phyloP scores from a whole-genome alignment of 2,329 filamentous ascomycete species.

The Pestalotiopsis sp. region DNA sequence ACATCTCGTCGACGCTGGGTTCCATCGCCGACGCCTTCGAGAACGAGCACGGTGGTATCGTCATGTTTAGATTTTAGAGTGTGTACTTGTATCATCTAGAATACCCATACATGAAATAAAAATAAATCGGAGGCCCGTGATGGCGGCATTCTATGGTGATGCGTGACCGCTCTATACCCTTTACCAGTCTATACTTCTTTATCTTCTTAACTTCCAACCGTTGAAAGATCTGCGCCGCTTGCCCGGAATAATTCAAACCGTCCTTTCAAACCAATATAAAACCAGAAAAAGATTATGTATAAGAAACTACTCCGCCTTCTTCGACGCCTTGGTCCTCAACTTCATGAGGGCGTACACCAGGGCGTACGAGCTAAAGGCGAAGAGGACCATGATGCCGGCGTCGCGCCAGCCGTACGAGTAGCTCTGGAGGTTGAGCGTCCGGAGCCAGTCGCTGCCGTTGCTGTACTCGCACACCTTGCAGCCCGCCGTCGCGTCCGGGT shows the following conservation, averaged over 20 bases:
- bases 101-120: neutral
- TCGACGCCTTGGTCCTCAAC: constrained; percentile 18
- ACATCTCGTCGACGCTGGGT: constrained; percentile 18
- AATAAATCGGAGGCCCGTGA: neutral
- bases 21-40: constrained; percentile 19
- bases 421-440: constrained; percentile 4
- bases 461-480: constrained; percentile 18
- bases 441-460: constrained; percentile 10
- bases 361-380: constrained; percentile 12
- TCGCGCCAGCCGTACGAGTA: constrained; percentile 13
- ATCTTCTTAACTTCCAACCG: neutral
- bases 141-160: neutral
- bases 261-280: neutral
- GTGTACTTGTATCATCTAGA: neutral
- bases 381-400: constrained; percentile 11
- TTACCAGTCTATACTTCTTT: neutral
- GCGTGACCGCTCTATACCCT: neutral
- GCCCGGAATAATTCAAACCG: neutral
- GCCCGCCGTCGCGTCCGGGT: constrained; percentile 55
- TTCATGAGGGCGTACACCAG: constrained; percentile 15
- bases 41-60: constrained; percentile 19
- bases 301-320: constrained; percentile 8
- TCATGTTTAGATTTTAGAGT: constrained; percentile 20
- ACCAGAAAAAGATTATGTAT: neutral
- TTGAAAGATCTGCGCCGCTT: neutral